A percentile compares a stretch with the other conserved stretches of the same genome.
Evolutionary conservation across 1,139 yeast genomes (phyloP).

Genomic region (Casaregolazyma lundiana): DNA sequence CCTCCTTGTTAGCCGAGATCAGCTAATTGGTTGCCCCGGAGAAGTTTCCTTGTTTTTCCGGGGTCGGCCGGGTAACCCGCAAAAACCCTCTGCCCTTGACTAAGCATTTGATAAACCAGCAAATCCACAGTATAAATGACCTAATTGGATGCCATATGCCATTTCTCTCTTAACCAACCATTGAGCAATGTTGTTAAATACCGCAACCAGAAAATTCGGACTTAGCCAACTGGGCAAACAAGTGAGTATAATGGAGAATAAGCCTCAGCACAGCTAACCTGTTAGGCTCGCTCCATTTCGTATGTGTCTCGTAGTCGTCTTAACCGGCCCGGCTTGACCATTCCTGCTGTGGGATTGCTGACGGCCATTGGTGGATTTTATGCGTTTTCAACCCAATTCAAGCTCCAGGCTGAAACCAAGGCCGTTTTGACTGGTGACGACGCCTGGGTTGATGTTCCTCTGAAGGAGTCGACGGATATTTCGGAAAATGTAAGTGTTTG

Average conservation of each 20-base stretch:
- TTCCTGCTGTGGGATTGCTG: constrained; percentile 29
- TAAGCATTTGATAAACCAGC: too few relatives aligned
- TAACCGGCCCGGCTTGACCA: constrained; percentile 14
- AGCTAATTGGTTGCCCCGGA: neutral
- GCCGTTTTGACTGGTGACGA: constrained; percentile 55
- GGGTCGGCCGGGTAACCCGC: neutral
- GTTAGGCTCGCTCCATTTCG: constrained; percentile 4
- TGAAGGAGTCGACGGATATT: constrained; percentile 51
- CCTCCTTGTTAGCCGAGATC: neutral
- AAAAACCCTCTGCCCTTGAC: too few relatives aligned
- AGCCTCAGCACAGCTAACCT: neutral
- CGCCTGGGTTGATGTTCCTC: constrained; percentile 76
- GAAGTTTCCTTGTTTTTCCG: too few relatives aligned
- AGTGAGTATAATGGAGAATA: neutral
- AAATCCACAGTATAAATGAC: neutral
- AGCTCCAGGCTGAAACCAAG: constrained; percentile 28
- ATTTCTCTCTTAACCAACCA: neutral
- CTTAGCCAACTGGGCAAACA: neutral
- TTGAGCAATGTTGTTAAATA: neutral
- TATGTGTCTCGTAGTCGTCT: neutral
- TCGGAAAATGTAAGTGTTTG: constrained; percentile 36
- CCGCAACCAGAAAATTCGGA: neutral
- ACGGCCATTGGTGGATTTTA: constrained; percentile 28
- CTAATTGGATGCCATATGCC: neutral
- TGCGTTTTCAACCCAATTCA: constrained; percentile 21